Conservation (phyloP, 1,139 yeast genomes). For the Debaryomyces nepalensis region DNA sequence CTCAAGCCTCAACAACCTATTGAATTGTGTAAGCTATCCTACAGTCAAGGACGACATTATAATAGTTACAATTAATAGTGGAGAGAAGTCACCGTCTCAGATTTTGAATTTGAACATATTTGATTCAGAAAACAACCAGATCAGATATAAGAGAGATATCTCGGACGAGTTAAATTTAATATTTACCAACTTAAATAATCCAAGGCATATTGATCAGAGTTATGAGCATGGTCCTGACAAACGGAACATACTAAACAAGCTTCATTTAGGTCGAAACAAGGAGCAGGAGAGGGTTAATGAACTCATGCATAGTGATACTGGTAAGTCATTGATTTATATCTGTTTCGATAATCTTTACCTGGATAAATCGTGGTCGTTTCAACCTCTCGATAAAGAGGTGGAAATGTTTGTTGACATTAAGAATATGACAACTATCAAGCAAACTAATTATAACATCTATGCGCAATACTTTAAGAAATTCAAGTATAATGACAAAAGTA, state of each 20-base stretch:
- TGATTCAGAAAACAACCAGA: slow-evolving; percentile 41
- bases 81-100: slow-evolving; percentile 40
- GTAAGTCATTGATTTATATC: slow-evolving; percentile 38
- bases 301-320: slow-evolving; percentile 28
- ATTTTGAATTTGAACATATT: slow-evolving; percentile 40
- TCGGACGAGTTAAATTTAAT: slow-evolving; percentile 36
- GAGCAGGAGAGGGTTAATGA: slow-evolving; percentile 19
- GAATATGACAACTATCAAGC: slow-evolving; percentile 35
- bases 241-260: slow-evolving; percentile 18
- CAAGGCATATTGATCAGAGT: slow-evolving; percentile 21
- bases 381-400: slow-evolving; percentile 37
- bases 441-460: slow-evolving; percentile 42
- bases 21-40: slow-evolving; percentile 45
- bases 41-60: slow-evolving; percentile 44
- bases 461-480: slow-evolving; percentile 39
- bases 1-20: slow-evolving; percentile 33
- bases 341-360: slow-evolving; percentile 50
- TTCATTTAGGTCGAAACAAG: slow-evolving; percentile 13
- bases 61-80: slow-evolving; percentile 36
- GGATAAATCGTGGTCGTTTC: slow-evolving; percentile 51
- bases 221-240: slow-evolving; percentile 12
- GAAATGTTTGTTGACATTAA: slow-evolving; percentile 42
- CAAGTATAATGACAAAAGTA: slow-evolving; percentile 11
- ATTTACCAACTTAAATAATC: slow-evolving; percentile 42
- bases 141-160: slow-evolving; percentile 38